Evolutionary conservation across 2,329 filamentous ascomycete genomes (phyloP).

Genomic region (Fusarium sp.): DNA sequence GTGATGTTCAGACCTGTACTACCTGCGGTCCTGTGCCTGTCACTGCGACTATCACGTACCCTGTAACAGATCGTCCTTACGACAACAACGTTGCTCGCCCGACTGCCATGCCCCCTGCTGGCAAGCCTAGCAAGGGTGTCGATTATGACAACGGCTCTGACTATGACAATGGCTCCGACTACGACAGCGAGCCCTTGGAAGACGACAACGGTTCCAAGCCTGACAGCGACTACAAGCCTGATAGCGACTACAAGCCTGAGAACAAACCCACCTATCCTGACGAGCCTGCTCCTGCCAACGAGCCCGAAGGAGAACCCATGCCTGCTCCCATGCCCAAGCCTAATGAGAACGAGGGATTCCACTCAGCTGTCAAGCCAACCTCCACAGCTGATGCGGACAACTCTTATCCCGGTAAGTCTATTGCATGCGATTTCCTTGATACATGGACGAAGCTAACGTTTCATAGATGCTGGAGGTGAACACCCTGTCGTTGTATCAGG

Average conservation of each 20-base stretch:
- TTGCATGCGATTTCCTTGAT: not conserved
- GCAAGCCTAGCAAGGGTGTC: not conserved
- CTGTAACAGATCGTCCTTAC: constrained; percentile 34
- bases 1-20: constrained; percentile 29
- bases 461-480: not conserved
- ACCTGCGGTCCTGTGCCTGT: constrained; percentile 24
- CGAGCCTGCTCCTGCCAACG: not conserved
- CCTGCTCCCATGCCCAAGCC: not conserved
- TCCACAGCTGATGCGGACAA: not conserved
- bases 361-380: constrained; percentile 13
- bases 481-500: constrained; percentile 16
- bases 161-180: not conserved
- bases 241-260: not conserved
- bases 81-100: constrained; percentile 51
- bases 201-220: not conserved
- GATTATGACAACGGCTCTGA: not conserved
- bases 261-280: not conserved
- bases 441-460: not conserved
- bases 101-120: not conserved
- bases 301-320: not conserved
- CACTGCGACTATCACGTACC: constrained; percentile 32
- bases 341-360: constrained; percentile 1
- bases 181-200: not conserved
- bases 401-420: constrained; percentile 7
- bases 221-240: not conserved